Evolutionary conservation across 768 basidiomycete genomes (phyloP).

Genomic region (Xanthoconium purpureum): DNA sequence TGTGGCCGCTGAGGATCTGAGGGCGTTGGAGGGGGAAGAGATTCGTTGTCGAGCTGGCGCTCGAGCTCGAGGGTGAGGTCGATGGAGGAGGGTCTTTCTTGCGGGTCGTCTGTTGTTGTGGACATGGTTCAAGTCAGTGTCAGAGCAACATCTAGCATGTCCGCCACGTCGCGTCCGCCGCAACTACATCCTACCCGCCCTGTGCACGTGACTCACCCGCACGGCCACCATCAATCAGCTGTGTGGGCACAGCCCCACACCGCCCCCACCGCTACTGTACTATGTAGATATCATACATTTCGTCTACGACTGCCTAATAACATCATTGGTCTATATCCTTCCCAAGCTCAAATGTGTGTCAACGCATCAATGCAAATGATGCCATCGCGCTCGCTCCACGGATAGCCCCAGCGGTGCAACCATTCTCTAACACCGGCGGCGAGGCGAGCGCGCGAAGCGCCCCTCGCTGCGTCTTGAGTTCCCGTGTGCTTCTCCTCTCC

Average conservation of each 20-base stretch:
- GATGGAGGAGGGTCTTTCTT: conserved; percentile 50
- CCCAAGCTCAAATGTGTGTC: conserved; percentile 53
- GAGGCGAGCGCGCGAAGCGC: conserved; percentile 78
- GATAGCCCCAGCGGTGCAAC: conserved; percentile 93
- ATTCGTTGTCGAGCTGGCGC: conserved; percentile 66
- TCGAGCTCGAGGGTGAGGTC: conserved; percentile 81
- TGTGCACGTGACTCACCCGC: conserved; percentile 12
- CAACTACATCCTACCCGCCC: not conserved
- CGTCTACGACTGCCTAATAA: not conserved
- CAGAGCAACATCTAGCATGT: not conserved
- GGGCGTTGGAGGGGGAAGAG: conserved; percentile 48
- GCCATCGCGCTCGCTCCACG: conserved; percentile 91
- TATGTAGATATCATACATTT: conserved; percentile 8
- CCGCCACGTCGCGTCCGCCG: conserved; percentile 11
- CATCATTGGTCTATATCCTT: conserved; percentile 8
- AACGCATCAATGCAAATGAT: conserved; percentile 85
- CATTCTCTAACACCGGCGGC: conserved; percentile 87
- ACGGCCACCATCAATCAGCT: not conserved
- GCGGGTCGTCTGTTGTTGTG: conserved; percentile 23
- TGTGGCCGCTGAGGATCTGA: conserved; percentile 36
- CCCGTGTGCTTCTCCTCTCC: conserved; percentile 97
- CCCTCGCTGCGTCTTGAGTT: conserved; percentile 78
- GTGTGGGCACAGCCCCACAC: not conserved
- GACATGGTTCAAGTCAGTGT: conserved; percentile 26
- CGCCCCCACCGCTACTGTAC: not conserved